Conservation (phyloP, 352 stramenopile genomes). For the Phytophthora pseudosyringae region DNA sequence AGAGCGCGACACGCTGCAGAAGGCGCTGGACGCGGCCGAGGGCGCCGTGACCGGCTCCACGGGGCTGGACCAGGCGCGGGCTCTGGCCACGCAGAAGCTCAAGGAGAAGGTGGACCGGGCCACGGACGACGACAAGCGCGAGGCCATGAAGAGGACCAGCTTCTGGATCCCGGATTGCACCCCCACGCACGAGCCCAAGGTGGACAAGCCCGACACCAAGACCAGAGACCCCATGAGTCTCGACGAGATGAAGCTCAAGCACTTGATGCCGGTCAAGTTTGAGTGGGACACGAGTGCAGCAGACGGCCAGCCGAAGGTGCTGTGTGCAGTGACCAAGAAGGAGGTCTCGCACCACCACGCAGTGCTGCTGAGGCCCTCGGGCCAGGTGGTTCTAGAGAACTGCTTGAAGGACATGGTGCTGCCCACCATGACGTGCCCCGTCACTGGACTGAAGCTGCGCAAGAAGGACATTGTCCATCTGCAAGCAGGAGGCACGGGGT, state of each 20-base stretch:
- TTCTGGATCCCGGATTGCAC: conserved; percentile 90
- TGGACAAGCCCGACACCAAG: conserved; percentile 71
- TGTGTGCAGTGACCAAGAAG: conserved; percentile 86
- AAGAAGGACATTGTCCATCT: conserved; percentile 89
- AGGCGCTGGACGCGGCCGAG: conserved; percentile 52
- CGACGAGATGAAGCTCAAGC: conserved; percentile 86
- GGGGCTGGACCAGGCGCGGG: neutral
- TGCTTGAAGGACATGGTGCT: conserved; percentile 87
- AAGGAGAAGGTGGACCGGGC: conserved; percentile 78
- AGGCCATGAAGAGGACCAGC: conserved; percentile 83
- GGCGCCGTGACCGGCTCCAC: conserved; percentile 9
- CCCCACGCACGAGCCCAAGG: conserved; percentile 52
- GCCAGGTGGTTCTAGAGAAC: conserved; percentile 79
- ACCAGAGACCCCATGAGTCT: conserved; percentile 86
- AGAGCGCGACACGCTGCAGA: conserved; percentile 61
- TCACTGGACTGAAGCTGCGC: conserved; percentile 83
- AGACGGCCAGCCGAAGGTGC: conserved; percentile 35
- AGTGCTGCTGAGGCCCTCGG: conserved; percentile 81
- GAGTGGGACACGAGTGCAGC: conserved; percentile 55
- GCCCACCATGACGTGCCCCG: conserved; percentile 85
- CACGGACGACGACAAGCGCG: conserved; percentile 73
- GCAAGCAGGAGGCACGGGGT: conserved; percentile 76
- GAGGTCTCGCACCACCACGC: conserved; percentile 80
- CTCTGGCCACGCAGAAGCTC: conserved; percentile 49
- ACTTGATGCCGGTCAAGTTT: conserved; percentile 89